Conservation (phyloP, 2,329 filamentous ascomycete species). For the Diaporthe ilicicola region DNA sequence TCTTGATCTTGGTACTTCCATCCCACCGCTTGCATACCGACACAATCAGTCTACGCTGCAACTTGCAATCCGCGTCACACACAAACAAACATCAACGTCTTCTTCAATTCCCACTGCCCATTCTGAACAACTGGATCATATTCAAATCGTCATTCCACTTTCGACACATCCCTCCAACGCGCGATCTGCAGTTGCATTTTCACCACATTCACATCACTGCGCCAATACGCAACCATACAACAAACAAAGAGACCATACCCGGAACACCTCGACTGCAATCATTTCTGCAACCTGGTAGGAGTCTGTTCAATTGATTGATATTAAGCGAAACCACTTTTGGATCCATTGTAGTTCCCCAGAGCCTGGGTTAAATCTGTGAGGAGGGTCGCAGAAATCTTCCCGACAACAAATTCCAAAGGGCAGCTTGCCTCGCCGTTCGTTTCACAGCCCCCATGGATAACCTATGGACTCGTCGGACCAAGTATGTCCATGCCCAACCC, state of each 20-base stretch:
- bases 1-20: neutral
- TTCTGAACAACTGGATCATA: neutral
- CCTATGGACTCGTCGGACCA: slow-evolving; percentile 84
- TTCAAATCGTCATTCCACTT: neutral
- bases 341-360: slow-evolving; percentile 24
- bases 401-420: slow-evolving; percentile 21
- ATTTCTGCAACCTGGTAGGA: slow-evolving; percentile 1
- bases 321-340: slow-evolving; percentile 13
- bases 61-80: neutral
- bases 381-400: slow-evolving; percentile 2
- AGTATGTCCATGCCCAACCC: slow-evolving; percentile 62
- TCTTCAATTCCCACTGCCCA: neutral
- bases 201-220: neutral
- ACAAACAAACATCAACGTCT: neutral
- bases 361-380: slow-evolving; percentile 28
- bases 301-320: slow-evolving; percentile 5
- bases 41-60: neutral
- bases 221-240: neutral
- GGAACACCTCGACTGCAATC: neutral
- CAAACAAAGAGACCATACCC: neutral
- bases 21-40: slow-evolving; percentile 18
- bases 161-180: neutral
- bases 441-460: slow-evolving; percentile 62
- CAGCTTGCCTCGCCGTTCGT: slow-evolving; percentile 32
- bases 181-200: neutral